A percentile compares a stretch with the other conserved stretches of the same genome.
Evolutionary conservation across 1,284 basidiomycete species (phyloP).

Genomic region (Fistulinella staudtii): DNA sequence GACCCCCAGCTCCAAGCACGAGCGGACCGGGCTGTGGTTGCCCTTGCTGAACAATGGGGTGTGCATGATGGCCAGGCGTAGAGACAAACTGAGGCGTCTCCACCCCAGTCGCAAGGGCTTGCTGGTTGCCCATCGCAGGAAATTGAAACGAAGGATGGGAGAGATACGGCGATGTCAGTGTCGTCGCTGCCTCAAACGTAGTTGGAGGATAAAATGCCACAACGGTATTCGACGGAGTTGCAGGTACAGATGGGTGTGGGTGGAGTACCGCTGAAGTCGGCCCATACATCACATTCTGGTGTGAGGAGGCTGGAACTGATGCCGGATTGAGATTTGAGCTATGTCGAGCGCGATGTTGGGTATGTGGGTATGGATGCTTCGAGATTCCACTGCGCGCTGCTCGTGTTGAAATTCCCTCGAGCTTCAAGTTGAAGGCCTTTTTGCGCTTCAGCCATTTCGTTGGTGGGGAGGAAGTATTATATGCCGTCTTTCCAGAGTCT

Average conservation of each 20-base stretch:
- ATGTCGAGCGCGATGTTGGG: conserved; percentile 29
- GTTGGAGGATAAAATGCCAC: conserved; percentile 29
- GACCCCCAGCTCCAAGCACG: conserved; percentile 26
- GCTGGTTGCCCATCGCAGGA: conserved; percentile 14
- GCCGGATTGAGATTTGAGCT: conserved; percentile 32
- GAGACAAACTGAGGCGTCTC: conserved; percentile 12
- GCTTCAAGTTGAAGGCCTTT: conserved; percentile 44
- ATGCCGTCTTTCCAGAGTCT: conserved; percentile 21
- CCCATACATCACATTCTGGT: conserved; percentile 17
- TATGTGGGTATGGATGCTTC: conserved; percentile 25
- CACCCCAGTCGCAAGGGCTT: conserved; percentile 13
- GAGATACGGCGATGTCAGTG: conserved; percentile 30
- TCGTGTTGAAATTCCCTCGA: conserved; percentile 41
- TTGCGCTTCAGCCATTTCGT: conserved; percentile 43
- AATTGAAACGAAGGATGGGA: conserved; percentile 29
- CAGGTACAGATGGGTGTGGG: conserved; percentile 16
- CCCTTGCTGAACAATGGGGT: conserved; percentile 7
- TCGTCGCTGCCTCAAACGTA: conserved; percentile 18
- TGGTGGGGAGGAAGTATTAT: conserved; percentile 25
- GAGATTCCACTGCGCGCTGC: conserved; percentile 25
- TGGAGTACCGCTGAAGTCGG: conserved; percentile 18
- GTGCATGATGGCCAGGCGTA: conserved; percentile 13
- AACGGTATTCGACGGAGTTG: conserved; percentile 12
- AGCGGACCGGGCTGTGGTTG: conserved; percentile 20
- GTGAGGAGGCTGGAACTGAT: conserved; percentile 25